Evolutionary conservation across 257 asterid species (phyloP).

Genomic region (Solanum virginianum): DNA sequence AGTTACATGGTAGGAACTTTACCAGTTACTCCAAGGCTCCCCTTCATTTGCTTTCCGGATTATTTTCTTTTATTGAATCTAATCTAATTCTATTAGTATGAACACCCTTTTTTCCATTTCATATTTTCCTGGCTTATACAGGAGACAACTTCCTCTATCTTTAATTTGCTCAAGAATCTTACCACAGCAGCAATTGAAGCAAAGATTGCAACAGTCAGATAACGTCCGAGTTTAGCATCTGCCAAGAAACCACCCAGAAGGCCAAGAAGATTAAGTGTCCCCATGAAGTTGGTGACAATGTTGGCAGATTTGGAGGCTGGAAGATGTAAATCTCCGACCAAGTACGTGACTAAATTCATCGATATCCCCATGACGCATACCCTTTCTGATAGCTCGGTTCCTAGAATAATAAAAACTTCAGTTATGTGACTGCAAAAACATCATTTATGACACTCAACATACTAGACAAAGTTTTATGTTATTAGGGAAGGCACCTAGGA

Average conservation of each 20-base stretch:
- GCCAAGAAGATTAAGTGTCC: conserved; percentile 73
- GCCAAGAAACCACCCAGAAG: conserved; percentile 83
- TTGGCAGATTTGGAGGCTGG: conserved; percentile 65
- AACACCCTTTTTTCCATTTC: not conserved
- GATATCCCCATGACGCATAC: conserved; percentile 83
- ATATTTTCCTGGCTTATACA: not conserved
- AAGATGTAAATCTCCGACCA: conserved; percentile 66
- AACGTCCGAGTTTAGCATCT: conserved; percentile 85
- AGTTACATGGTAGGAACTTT: rapidly evolving
- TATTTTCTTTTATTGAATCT: not conserved
- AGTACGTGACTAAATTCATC: conserved; percentile 73
- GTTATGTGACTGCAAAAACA: not conserved
- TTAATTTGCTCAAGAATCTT: not conserved
- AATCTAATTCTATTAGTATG: not conserved
- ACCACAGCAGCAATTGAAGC: conserved; percentile 68
- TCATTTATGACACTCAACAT: not conserved
- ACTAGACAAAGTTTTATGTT: not conserved
- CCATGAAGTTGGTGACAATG: conserved; percentile 80
- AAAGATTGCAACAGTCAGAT: conserved; percentile 54
- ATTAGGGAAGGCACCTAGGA: conserved; percentile 31
- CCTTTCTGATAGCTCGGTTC: conserved; percentile 83
- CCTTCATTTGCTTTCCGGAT: not conserved
- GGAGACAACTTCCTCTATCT: not conserved
- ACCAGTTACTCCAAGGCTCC: too few relatives aligned
- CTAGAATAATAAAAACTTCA: conserved; percentile 6